Conservation (phyloP, 2,329 filamentous ascomycete species). For the Pseudocercospora musae region DNA sequence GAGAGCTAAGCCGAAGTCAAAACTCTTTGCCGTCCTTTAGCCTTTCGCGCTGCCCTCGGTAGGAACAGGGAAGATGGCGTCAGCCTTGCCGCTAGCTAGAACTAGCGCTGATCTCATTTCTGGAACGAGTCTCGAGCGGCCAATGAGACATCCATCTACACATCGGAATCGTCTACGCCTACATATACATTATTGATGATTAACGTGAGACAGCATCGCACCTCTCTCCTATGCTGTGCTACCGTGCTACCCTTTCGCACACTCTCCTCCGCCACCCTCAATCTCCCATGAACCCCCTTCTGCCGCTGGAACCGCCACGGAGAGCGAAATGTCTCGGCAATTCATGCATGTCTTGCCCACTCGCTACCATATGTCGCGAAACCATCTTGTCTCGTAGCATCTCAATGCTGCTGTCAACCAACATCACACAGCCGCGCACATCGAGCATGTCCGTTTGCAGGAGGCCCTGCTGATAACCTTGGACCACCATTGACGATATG, state of each 20-base stretch:
- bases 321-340: neutral
- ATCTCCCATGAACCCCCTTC: neutral
- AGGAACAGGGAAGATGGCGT: slow-evolving; percentile 15
- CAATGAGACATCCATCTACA: slow-evolving; percentile 5
- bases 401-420: neutral
- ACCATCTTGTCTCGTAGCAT: neutral
- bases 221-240: slow-evolving; percentile 13
- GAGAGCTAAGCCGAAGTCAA: too few relatives aligned
- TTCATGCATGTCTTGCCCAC: neutral
- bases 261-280: neutral
- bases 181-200: neutral
- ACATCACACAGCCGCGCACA: neutral
- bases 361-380: neutral
- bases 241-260: slow-evolving; percentile 1
- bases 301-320: neutral
- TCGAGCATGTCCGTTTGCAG: too few relatives aligned
- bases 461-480: too few relatives aligned
- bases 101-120: too few relatives aligned
- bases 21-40: too few relatives aligned
- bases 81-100: slow-evolving; percentile 10
- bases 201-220: slow-evolving; percentile 10
- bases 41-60: too few relatives aligned
- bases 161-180: neutral
- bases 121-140: slow-evolving; percentile 5
- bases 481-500: too few relatives aligned